Base-by-base conservation (phyloP, 805 yeast species). In the Hanseniaspora mollemarum region DNA sequence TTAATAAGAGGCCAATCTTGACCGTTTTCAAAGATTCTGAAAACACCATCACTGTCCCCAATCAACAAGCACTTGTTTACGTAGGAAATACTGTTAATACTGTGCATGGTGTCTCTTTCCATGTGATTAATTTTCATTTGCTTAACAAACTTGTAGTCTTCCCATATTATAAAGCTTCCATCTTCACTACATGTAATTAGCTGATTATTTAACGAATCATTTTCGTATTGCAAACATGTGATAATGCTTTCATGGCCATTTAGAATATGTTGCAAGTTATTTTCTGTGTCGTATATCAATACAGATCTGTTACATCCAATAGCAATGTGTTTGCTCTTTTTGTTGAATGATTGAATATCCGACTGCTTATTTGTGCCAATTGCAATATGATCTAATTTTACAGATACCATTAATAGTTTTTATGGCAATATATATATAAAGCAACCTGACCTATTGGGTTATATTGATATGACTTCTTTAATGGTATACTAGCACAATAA, bases 151-250 rank as follows among this genome's bases (percentile, higher is more conserved):
- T 33, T 26, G 32, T 48, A 48, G 21, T 46, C 22, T 25, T 48
- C 45, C 16, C 43, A 48, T 7, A 48, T 40, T 18, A 39, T 48
- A 16, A 48, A 48, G 26, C 45, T 40, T 4, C 51, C 51, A 40
- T 48, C 51, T 40, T 48, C 51, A 40, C 51, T 48, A 33, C 51
- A 48, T 12, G 51, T 48, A 13, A 48, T 40, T n/a, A 48, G 26
- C 26, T 48, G 51, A 28, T 48, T 48, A 29, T 32, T 48, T 25
- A 15, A 12, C 4, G 51, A 36, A n/a, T 39, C 24, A 15, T 39
- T 41, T 29, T 48, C 40, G 24, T 48, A 48, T 26, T 48, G 45
- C 13, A 48, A 28, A 19, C 51, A 48, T 8, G 51, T 48, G 15
- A 48, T 32, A 40, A 40, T 18, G 22, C 26, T 15, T 33, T 48